Conservation (phyloP, 106 monocot species). For the Allium cepa region DNA sequence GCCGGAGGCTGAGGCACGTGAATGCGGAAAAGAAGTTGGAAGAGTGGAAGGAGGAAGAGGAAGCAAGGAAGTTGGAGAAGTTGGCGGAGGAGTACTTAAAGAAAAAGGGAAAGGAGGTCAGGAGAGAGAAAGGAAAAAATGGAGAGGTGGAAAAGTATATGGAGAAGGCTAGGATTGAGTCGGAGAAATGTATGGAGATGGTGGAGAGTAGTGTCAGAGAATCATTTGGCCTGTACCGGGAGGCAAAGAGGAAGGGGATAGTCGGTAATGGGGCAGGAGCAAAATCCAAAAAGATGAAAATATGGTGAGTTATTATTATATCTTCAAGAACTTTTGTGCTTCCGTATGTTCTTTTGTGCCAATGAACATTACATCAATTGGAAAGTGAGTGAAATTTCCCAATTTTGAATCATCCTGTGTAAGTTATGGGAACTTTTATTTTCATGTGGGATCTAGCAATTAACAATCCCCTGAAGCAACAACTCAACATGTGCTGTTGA, state of each 20-base stretch:
- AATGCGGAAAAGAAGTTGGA: constrained; percentile 93
- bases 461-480: too few species aligned
- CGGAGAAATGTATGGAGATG: constrained; percentile 57
- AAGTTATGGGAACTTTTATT: too few species aligned
- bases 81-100: constrained; percentile 82
- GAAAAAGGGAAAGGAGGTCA: constrained; percentile 85
- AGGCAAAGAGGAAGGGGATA: constrained; percentile 57
- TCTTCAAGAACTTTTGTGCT: not conserved
- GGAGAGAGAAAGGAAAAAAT: constrained; percentile 20
- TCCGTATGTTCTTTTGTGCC: too few species aligned
- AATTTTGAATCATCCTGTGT: too few species aligned
- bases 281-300: constrained; percentile 60
- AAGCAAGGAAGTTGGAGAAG: constrained; percentile 70
- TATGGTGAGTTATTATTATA: constrained; percentile 45
- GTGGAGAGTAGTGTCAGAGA: constrained; percentile 74
- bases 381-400: too few species aligned
- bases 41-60: constrained; percentile 90
- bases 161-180: constrained; percentile 50
- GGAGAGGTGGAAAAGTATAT: constrained; percentile 50
- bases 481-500: too few species aligned
- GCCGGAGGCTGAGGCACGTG: constrained; percentile 83
- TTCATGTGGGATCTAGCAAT: too few species aligned
- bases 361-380: too few species aligned
- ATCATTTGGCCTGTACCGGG: constrained; percentile 63
- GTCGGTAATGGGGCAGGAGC: constrained; percentile 24